A percentile compares a stretch with the other conserved stretches of the same genome.
Evolutionary conservation across 108 stramenopile species (phyloP).

Genomic region (Pinguiococcus pyrenoidosus): DNA sequence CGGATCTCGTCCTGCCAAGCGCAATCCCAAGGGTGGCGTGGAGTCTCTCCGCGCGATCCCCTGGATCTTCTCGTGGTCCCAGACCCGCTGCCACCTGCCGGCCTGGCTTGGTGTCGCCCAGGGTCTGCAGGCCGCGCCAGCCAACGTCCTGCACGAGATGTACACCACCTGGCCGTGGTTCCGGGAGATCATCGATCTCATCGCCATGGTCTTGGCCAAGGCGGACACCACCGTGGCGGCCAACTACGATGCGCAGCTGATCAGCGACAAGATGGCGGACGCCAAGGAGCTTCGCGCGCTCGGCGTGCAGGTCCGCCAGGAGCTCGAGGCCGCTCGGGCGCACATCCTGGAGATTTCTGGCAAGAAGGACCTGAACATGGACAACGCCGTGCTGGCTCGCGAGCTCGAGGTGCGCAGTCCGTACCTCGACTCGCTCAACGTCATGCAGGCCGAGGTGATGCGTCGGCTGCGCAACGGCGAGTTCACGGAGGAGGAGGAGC

Average conservation of each 20-base stretch:
- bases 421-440: constrained; percentile 92
- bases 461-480: constrained; percentile 57
- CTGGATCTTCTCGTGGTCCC: constrained; percentile 96
- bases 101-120: constrained; percentile 92
- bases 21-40: constrained; percentile 85
- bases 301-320: constrained; percentile 63
- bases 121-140: constrained; percentile 36
- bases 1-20: constrained; percentile 82
- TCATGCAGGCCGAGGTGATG: constrained; percentile 81
- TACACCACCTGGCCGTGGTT: constrained; percentile 90
- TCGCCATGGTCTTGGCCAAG: constrained; percentile 87
- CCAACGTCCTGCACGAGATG: constrained; percentile 54
- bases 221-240: constrained; percentile 72
- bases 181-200: constrained; percentile 70
- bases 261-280: constrained; percentile 48
- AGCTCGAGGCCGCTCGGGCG: constrained; percentile 60
- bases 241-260: constrained; percentile 78
- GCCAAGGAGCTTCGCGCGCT: constrained; percentile 38
- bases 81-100: constrained; percentile 80
- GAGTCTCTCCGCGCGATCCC: constrained; percentile 89
- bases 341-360: constrained; percentile 67
- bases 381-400: constrained; percentile 64
- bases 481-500: constrained; percentile 43
- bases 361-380: constrained; percentile 53
- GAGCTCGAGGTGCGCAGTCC: constrained; percentile 76